These are phyloP conservation scores for Aleurites moluccanus DNA, from an alignment of 441 rosid genomes.

Conservation along the genomic window DNA sequence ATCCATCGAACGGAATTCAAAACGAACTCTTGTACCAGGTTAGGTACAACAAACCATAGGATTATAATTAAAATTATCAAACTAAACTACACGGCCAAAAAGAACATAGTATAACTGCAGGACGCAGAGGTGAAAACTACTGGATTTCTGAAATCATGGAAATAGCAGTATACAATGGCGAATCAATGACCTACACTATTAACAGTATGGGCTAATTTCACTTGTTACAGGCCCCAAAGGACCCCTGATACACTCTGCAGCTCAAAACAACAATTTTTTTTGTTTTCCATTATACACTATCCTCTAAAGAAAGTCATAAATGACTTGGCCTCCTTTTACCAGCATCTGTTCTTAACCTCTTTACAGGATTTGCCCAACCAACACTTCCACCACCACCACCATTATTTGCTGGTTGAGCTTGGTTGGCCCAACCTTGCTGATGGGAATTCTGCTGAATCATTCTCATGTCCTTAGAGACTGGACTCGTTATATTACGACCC, in stretches of 20 bases:
- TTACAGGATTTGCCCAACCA: slow-evolving; percentile 99
- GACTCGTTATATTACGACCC: slow-evolving; percentile 63
- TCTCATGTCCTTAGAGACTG: slow-evolving; percentile 58
- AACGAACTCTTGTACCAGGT: neutral
- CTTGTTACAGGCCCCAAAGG: slow-evolving; percentile 29
- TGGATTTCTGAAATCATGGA: slow-evolving; percentile 28
- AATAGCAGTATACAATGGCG: slow-evolving; percentile 30
- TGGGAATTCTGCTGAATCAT: slow-evolving; percentile 41
- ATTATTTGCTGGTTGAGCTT: slow-evolving; percentile 53
- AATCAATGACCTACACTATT: slow-evolving; percentile 37
- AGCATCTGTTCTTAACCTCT: slow-evolving; percentile 92
- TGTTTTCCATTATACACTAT: slow-evolving; percentile 28
- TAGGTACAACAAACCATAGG: no score
- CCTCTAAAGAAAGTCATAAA: slow-evolving; percentile 39
- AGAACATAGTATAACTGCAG: slow-evolving; percentile 21
- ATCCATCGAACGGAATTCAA: neutral
- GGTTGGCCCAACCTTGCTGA: slow-evolving; percentile 78
- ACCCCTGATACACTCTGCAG: slow-evolving; percentile 26
- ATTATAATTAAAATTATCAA: neutral
- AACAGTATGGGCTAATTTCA: slow-evolving; percentile 36
- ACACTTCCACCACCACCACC: slow-evolving; percentile 56
- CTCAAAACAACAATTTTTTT: slow-evolving; percentile 29
- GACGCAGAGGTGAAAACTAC: slow-evolving; percentile 27
- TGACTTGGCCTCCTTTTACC: slow-evolving; percentile 97
- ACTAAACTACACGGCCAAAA: neutral